Evolutionary conservation across 805 yeast species (phyloP), one percentile per base, ranked within the genome.

Genomic region (Wickerhamiella allomyrinae): DNA sequence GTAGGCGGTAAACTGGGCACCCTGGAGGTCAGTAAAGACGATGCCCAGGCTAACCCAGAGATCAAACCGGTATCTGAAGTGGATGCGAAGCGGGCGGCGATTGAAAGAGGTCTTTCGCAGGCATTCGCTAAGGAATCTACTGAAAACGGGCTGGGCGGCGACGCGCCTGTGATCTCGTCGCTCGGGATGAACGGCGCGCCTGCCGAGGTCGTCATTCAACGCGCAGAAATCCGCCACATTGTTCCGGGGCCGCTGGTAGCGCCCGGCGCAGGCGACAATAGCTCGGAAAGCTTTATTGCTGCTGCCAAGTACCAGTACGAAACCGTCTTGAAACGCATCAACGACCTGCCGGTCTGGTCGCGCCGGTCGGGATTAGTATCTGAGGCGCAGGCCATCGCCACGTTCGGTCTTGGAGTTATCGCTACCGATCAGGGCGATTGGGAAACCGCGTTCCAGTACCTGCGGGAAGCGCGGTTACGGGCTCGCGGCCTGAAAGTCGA

Each of bases 331-430:
- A 24, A 40, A 4, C 29, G 14, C 20, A 24, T 40, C 14, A 14
- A 15, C 23, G 20, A 33, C 20, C 33, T 40, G 17, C 31, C 37
- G n/a, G 17, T 23, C 4, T 36, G 39, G 39, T 22, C 23, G 29
- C 43, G 54, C 14, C 47, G 57, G 13, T 38, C 47, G 3, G 46
- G 43, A 13, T 40, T 50, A 31, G 60, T 79, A 10, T 69, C 73
- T 24, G 84, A 81, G 48, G 74, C 81, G 1, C 75, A 80, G 34
- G 91, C 93, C 0, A 66, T 87, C 56, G 76, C 94, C 0, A 75
- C 85, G 0, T 87, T 81, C 55, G 93, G 95, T 0, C 65, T 83
- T 33, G 97, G 95, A 2, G 93, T 86, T 5, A 69, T 84, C 9
- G 69, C 73, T 35, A 60, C 79, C n/a, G 83, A 82, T 51, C 55